These are phyloP conservation scores for Pinus taeda DNA, from an alignment of 75 land plant species.

Conservation along the genomic window DNA sequence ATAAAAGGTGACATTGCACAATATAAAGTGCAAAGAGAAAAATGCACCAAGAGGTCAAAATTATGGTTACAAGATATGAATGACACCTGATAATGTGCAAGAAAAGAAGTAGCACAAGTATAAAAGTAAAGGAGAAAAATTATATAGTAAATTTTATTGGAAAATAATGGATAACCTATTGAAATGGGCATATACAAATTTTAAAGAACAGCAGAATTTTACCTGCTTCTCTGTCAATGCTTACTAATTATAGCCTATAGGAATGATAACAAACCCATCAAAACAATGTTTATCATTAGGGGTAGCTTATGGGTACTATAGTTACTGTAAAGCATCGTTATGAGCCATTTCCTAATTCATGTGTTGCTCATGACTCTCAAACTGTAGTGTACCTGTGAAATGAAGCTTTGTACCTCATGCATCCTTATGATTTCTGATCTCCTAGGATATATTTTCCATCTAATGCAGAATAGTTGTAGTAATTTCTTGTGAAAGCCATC, in stretches of 20 bases:
- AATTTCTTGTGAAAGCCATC: not conserved
- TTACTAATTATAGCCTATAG: not conserved
- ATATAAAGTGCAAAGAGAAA: not conserved
- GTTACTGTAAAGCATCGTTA: not conserved
- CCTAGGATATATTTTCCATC: not conserved
- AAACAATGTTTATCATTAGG: not conserved
- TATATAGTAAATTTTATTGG: not conserved
- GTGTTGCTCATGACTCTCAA: not conserved
- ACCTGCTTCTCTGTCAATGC: not conserved
- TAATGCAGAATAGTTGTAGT: not conserved
- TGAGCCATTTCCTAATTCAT: not conserved
- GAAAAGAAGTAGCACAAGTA: not conserved
- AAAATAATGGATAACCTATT: not conserved
- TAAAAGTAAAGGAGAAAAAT: not conserved
- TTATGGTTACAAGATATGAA: not conserved
- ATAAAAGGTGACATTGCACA: too few species aligned
- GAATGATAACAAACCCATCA: not conserved
- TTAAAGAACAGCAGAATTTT: not conserved
- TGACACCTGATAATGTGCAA: not conserved
- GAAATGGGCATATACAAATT: not conserved
- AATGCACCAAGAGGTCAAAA: not conserved
- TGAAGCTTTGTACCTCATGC: not conserved
- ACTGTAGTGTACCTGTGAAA: not conserved
- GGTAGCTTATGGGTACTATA: not conserved
- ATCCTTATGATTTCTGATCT: not conserved